Percentiles rank a stretch among this genome's conserved stretches.
Conservation (phyloP, 257 asterid species). For the Gynochthodes officinalis region DNA sequence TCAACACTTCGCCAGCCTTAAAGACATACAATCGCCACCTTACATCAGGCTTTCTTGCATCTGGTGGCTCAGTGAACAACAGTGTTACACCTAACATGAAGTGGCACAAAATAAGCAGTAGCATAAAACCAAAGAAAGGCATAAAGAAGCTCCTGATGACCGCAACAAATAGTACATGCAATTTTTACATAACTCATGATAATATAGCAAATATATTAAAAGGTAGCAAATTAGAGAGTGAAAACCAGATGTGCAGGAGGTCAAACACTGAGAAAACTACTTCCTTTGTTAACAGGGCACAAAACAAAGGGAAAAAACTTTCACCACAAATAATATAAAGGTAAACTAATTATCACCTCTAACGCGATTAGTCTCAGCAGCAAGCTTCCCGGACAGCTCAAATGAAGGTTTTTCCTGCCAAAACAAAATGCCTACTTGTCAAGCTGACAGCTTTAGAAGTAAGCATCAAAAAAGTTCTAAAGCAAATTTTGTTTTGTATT, state of each 20-base stretch:
- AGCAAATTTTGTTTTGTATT: not conserved
- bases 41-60: slow-evolving; percentile 75
- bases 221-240: not conserved
- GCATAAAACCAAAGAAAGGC: not conserved
- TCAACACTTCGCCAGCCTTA: slow-evolving; percentile 88
- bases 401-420: slow-evolving; percentile 92
- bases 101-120: slow-evolving; percentile 23
- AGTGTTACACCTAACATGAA: slow-evolving; percentile 70
- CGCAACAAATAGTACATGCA: not conserved
- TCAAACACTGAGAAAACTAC: too few species aligned
- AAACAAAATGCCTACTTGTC: slow-evolving; percentile 18
- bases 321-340: not conserved
- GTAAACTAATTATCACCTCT: slow-evolving; percentile 52
- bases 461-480: slow-evolving; percentile 1
- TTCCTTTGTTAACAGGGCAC: not conserved
- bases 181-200: not conserved
- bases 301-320: not conserved
- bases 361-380: slow-evolving; percentile 89
- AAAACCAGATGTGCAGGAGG: not conserved
- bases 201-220: not conserved
- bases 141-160: not conserved
- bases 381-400: slow-evolving; percentile 99
- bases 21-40: slow-evolving; percentile 95
- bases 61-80: slow-evolving; percentile 94
- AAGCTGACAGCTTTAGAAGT: slow-evolving; percentile 8